Percentiles rank a stretch among this genome's conserved stretches.
Evolutionary conservation across 495 filamentous ascomycete genomes (phyloP).

Genomic region (Aspergillus ellipticus): DNA sequence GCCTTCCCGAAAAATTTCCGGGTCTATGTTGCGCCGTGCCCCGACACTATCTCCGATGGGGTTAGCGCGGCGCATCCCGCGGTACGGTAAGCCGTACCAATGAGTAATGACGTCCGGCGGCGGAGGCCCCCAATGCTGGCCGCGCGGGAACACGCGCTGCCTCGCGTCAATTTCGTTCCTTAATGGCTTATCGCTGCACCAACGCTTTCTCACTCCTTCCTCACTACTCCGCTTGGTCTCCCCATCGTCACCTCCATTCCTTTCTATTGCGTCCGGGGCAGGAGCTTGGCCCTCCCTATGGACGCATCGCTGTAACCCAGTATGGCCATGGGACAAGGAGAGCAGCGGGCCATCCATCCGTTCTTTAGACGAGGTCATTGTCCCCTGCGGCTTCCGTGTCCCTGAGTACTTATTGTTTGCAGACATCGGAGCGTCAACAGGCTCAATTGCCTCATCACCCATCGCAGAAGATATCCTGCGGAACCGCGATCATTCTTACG

Average conservation of each 20-base stretch:
- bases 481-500: background rate
- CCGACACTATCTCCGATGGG: background rate
- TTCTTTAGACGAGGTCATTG: slow-evolving; percentile 41
- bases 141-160: slow-evolving; percentile 15
- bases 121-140: background rate
- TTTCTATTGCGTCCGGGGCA: too few species aligned
- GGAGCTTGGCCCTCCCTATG: slow-evolving; percentile 16
- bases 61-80: slow-evolving; percentile 8
- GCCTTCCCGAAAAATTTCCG: slow-evolving; percentile 46
- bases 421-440: slow-evolving; percentile 21
- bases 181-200: background rate
- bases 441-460: slow-evolving; percentile 3
- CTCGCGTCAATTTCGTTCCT: slow-evolving; percentile 17
- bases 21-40: slow-evolving; percentile 29
- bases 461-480: slow-evolving; percentile 4
- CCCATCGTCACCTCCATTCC: background rate
- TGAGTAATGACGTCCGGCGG: slow-evolving; percentile 5
- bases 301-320: slow-evolving; percentile 18
- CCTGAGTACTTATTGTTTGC: slow-evolving; percentile 13
- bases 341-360: slow-evolving; percentile 39
- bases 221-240: background rate
- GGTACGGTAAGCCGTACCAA: slow-evolving; percentile 5
- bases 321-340: slow-evolving; percentile 41
- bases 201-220: background rate
- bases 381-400: background rate